Evolutionary conservation across 805 yeast genomes (phyloP), one percentile per base, ranked within the genome.

Genomic region (Starmera amethionina): DNA sequence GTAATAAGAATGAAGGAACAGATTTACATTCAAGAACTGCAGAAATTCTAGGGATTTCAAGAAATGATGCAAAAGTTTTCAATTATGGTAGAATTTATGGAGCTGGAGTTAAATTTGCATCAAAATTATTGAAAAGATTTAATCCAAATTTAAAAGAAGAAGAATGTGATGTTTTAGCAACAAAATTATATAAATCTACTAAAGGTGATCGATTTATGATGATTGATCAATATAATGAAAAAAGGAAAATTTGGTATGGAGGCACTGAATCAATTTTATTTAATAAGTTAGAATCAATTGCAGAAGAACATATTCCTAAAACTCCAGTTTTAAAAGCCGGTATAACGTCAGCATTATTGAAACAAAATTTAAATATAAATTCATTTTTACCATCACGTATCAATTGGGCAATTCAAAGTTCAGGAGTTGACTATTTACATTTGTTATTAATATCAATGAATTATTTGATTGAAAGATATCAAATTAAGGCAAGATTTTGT

Each of bases 11-110:
- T 42, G 90, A 83, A 40, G 94, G 93, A 5, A 94, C 99, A 0
- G 99, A 93, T 63, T 63, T 94, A 44, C 99, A 93, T 57, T 87
- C 97, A 0, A 88, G 84, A 48, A 93, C 97, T 0, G 96, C 98
- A 0, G 70, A 72, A 10, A 88, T 94, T 48, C 62, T 93, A 56
- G 95, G 95, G 0, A 89, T 94, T 39, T 76, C 84, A 22, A 71
- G 99, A 59, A 79, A 82, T 51, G 95, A 93, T 46, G 98, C 98
- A 6, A 93, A 93, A 52, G 77, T 89, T 8, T 94, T 93, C 70
- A 93, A 93, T 56, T 93, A 93, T 62, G 97, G 98, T 28, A 72
- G 99, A 46, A 93, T 93, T 34, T 93, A 93, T 62, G 99, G 99
- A 18, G 98, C 99, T 0, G 99, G 99, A 2, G 78, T 82, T 15